These are phyloP conservation scores for Aspergillus amoenus DNA, from an alignment of 2,329 filamentous ascomycete species.

Conservation along the genomic window DNA sequence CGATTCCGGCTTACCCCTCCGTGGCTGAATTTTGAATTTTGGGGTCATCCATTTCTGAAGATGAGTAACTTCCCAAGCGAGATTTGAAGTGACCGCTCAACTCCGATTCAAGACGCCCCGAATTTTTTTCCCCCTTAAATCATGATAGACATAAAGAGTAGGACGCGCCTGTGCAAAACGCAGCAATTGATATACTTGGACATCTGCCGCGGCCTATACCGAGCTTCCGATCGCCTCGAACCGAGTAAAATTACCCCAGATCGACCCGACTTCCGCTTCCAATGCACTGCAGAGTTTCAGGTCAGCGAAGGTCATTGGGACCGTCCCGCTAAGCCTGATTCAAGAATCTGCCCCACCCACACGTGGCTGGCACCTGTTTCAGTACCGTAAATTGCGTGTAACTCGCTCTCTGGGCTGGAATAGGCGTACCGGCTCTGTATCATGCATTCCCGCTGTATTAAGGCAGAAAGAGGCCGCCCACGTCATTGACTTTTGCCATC, in stretches of 20 bases:
- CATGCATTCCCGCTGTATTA: neutral
- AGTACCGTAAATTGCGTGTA: slow-evolving; percentile 1
- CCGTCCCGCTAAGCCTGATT: slow-evolving; percentile 11
- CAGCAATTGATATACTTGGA: neutral
- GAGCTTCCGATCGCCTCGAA: neutral
- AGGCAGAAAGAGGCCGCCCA: slow-evolving; percentile 5
- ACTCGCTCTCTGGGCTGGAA: neutral
- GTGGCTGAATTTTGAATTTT: slow-evolving; percentile 3
- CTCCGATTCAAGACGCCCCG: neutral
- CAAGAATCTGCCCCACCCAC: slow-evolving; percentile 14
- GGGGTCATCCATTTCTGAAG: neutral
- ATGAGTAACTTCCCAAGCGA: neutral
- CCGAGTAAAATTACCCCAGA: slow-evolving; percentile 19
- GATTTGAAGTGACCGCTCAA: neutral
- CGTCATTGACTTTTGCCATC: slow-evolving; percentile 14
- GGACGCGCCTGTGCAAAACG: neutral
- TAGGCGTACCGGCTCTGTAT: too few species aligned
- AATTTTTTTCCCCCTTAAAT: neutral
- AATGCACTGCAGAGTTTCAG: neutral
- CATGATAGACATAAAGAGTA: neutral
- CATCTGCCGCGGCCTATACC: neutral
- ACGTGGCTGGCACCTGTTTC: slow-evolving; percentile 21
- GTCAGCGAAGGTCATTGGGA: neutral
- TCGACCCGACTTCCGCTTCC: slow-evolving; percentile 10
- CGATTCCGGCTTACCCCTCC: slow-evolving; percentile 8